Evolutionary conservation across 768 basidiomycete genomes (phyloP).

Genomic region (Suillus ampliporus): DNA sequence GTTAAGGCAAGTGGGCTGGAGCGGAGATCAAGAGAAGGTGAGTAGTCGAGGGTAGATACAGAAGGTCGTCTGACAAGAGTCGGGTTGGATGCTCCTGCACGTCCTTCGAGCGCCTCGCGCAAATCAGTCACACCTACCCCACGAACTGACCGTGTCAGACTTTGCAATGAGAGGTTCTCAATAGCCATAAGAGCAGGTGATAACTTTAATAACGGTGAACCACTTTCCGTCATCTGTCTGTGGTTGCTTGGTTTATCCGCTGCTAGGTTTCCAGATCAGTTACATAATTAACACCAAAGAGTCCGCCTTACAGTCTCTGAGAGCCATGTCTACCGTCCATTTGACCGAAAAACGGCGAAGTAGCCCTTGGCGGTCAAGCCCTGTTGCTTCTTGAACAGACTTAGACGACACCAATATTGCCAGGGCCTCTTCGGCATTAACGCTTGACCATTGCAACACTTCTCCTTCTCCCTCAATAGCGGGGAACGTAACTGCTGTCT

Average conservation of each 20-base stretch:
- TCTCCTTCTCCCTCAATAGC: constrained; percentile 27
- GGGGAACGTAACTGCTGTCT: constrained; percentile 50
- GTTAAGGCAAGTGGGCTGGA: constrained; percentile 49
- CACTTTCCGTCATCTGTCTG: constrained; percentile 70
- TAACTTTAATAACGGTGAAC: constrained; percentile 78
- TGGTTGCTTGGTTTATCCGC: constrained; percentile 57
- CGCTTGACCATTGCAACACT: constrained; percentile 38
- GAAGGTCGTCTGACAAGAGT: constrained; percentile 72
- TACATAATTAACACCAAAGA: constrained; percentile 13
- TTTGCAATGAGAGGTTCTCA: constrained; percentile 88
- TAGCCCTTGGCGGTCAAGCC: constrained; percentile 62
- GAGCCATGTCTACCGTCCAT: constrained; percentile 80
- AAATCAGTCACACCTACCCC: constrained; percentile 89
- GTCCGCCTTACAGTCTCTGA: constrained; percentile 70
- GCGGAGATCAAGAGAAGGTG: constrained; percentile 52
- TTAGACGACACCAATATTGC: constrained; percentile 56
- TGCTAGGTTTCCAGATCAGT: constrained; percentile 42
- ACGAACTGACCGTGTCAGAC: constrained; percentile 76
- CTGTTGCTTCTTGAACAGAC: constrained; percentile 66
- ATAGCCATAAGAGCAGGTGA: constrained; percentile 90
- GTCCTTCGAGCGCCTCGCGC: constrained; percentile 86
- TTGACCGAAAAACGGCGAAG: constrained; percentile 55
- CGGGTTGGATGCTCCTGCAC: constrained; percentile 82
- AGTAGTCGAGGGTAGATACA: constrained; percentile 77
- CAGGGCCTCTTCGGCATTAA: constrained; percentile 62